phyloP scores from a whole-genome alignment of 768 basidiomycete genomes.

The Termitomyces titanicus region DNA sequence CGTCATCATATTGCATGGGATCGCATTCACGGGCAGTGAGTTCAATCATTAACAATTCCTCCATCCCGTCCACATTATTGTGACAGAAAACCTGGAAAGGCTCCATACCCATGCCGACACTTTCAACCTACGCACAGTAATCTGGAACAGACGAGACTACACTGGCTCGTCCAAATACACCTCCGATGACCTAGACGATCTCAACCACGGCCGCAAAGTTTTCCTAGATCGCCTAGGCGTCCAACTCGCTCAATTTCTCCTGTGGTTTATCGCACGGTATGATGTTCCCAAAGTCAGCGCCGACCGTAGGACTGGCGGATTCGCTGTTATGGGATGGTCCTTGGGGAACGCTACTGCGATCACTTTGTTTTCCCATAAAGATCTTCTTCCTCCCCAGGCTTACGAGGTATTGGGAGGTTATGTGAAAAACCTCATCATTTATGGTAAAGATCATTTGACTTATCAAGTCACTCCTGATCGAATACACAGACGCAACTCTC shows the following conservation, averaged over 20 bases:
- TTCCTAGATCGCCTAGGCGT: slow-evolving; percentile 24
- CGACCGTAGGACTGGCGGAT: slow-evolving; percentile 28
- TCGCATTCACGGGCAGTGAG: slow-evolving; percentile 29
- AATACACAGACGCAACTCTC: slow-evolving; percentile 28
- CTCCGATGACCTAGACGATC: slow-evolving; percentile 26
- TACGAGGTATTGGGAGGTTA: slow-evolving; percentile 25
- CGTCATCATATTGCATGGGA: slow-evolving; percentile 31
- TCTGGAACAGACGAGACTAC: slow-evolving; percentile 30
- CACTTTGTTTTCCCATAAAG: slow-evolving; percentile 22
- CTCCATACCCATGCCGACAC: slow-evolving; percentile 19
- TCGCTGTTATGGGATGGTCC: slow-evolving; percentile 37
- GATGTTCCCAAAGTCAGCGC: slow-evolving; percentile 21
- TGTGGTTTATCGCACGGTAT: slow-evolving; percentile 21
- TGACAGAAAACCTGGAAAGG: slow-evolving; percentile 13
- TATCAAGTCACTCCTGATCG: not conserved
- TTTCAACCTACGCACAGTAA: slow-evolving; percentile 25
- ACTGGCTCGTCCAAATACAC: slow-evolving; percentile 28
- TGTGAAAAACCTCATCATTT: slow-evolving; percentile 26
- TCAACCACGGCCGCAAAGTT: slow-evolving; percentile 17
- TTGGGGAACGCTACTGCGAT: slow-evolving; percentile 26
- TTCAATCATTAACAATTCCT: not conserved
- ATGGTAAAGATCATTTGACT: slow-evolving; percentile 22
- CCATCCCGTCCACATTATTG: not conserved
- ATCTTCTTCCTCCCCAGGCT: slow-evolving; percentile 16
- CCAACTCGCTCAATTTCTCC: slow-evolving; percentile 25